Conservation (phyloP, 257 asterid species). For the Nicotiana obtusifolia region DNA sequence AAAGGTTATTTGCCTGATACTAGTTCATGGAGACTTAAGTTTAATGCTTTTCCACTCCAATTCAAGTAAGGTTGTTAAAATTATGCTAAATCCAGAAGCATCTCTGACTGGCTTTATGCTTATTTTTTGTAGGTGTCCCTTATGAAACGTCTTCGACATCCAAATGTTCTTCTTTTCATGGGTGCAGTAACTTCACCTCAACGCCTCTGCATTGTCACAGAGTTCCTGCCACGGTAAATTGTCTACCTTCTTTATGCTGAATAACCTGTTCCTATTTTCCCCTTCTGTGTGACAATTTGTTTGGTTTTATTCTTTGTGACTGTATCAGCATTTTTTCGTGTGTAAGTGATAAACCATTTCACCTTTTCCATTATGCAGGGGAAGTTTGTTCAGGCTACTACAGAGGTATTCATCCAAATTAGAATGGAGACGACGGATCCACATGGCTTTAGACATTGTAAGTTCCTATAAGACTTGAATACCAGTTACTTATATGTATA, state of each 20-base stretch:
- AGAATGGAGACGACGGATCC: slow-evolving; percentile 80
- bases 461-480: slow-evolving; percentile 27
- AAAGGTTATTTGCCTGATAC: neutral
- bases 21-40: neutral
- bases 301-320: neutral
- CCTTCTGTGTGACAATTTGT: neutral
- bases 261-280: neutral
- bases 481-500: too few species aligned
- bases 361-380: slow-evolving; percentile 41
- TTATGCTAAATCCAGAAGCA: neutral
- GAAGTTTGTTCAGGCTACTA: slow-evolving; percentile 78
- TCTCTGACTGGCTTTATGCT: neutral
- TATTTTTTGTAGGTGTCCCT: slow-evolving; percentile 67
- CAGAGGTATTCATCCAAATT: slow-evolving; percentile 65
- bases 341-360: slow-evolving; percentile 5
- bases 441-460: slow-evolving; percentile 91
- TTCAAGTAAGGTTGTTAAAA: too few species aligned
- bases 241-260: slow-evolving; percentile 3
- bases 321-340: neutral
- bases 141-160: slow-evolving; percentile 91
- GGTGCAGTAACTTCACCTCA: slow-evolving; percentile 91
- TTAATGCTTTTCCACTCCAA: neutral
- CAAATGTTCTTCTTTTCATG: slow-evolving; percentile 92
- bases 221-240: slow-evolving; percentile 91
- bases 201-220: slow-evolving; percentile 91